Evolutionary conservation across 208 protist species (phyloP).

Genomic region (Trypanosomatidae sp.): DNA sequence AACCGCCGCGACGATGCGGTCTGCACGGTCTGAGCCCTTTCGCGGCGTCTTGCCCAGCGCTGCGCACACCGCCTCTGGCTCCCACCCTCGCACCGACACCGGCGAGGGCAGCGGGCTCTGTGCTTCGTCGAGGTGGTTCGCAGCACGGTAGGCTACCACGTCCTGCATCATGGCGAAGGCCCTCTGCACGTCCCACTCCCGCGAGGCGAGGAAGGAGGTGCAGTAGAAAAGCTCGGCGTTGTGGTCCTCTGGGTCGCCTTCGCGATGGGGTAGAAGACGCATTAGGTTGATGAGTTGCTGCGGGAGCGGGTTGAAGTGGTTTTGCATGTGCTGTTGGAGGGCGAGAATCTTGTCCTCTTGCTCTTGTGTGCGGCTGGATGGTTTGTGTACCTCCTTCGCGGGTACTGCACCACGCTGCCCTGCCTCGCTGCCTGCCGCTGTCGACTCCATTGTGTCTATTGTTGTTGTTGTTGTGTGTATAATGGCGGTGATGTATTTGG

Average conservation of each 20-base stretch:
- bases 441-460: too few species aligned
- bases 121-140: slow-evolving; percentile 38
- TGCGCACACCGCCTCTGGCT: slow-evolving; percentile 10
- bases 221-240: too few species aligned
- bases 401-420: too few species aligned
- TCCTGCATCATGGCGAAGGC: slow-evolving; percentile 53
- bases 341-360: slow-evolving; percentile 44
- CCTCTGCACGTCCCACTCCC: slow-evolving; percentile 56
- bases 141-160: slow-evolving; percentile 32
- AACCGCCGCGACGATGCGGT: slow-evolving; percentile 36
- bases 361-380: too few species aligned
- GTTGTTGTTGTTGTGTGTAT: too few species aligned
- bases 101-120: slow-evolving; percentile 37
- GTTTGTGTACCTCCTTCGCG: too few species aligned
- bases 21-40: slow-evolving; percentile 6
- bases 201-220: slow-evolving; percentile 43
- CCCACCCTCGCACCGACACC: slow-evolving; percentile 49
- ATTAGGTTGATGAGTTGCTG: too few species aligned
- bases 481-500: too few species aligned
- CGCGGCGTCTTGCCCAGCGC: slow-evolving; percentile 3
- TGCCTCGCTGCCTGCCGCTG: too few species aligned
- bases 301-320: slow-evolving; percentile 26
- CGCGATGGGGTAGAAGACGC: too few species aligned
- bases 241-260: too few species aligned
- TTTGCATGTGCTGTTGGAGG: slow-evolving; percentile 29